Base-by-base conservation (phyloP, 352 stramenopile species). In the Peronosclerospora sorghi region DNA sequence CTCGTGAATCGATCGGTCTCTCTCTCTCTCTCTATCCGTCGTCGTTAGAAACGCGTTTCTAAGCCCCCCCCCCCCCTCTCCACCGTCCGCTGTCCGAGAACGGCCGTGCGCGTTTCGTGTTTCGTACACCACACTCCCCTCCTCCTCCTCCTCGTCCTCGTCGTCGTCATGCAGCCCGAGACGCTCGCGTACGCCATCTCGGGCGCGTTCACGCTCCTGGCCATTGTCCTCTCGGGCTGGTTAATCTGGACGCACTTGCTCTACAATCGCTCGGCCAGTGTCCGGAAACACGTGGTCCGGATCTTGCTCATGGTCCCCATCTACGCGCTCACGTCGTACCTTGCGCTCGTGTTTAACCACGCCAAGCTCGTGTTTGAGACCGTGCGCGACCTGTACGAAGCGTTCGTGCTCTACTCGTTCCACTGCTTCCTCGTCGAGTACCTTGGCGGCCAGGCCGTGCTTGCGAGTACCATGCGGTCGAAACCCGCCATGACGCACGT, bases 231-330 rank as follows among this genome's bases (percentile, higher is more conserved):
- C 13, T 87, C 72, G 15, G 81, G 78, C 2, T 90, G 78, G 81
- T 70, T 90, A 43, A 90, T 93, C 52, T 93, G 78, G 78, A 91
- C 78, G 50, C 81, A 93, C 50, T 44, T 93, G 41, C 63, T 88
- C 39, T 87, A 87, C 59, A 93, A 93, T 54, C 81, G 78, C 47
- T 75, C 71, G 44, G 60, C 76, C 5, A 51, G 66, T 26, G 86
- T 89, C 59, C 78, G 81, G 59, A 95, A 90, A 65, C 83, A 95
- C 48, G 86, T 97, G 40, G 86, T 97, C 54, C 82, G 88, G 27
- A 97, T 97, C 41, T 58, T 97, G 15, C 83, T 95, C 50, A 96
- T 97, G 87, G 84, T 97, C 20, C 87, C 88, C 13, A 89, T 96
- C 45, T 96, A 96, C 73, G 85, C 68, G 19, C 64, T 96, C 12